Percentiles rank a stretch among this genome's conserved stretches.
Conservation (phyloP, 169 alveolate genomes). For the Eimeria zaria region DNA sequence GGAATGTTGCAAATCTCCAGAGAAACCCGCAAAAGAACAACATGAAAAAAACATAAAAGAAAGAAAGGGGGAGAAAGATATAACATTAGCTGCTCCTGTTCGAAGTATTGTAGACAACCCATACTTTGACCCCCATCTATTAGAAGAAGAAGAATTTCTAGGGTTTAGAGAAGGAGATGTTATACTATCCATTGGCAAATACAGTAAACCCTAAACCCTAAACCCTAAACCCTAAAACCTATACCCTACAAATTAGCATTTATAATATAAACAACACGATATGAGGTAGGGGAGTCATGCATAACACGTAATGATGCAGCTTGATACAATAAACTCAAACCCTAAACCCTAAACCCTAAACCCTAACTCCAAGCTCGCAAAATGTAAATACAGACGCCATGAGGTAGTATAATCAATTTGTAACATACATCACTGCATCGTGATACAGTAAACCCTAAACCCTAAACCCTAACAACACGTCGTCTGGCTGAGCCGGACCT, state of each 20-base stretch:
- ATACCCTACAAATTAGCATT: too few relatives aligned
- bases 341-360: background rate
- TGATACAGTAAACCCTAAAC: too few relatives aligned
- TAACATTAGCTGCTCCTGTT: conserved; percentile 13
- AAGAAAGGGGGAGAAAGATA: background rate
- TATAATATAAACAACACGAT: too few relatives aligned
- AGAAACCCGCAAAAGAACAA: background rate
- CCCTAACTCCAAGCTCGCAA: too few relatives aligned
- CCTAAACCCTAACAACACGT: too few relatives aligned
- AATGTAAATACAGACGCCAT: too few relatives aligned
- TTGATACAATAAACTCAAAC: too few relatives aligned
- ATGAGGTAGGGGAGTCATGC: too few relatives aligned
- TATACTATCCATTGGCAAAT: conserved; percentile 88
- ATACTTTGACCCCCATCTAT: background rate
- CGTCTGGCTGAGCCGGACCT: too few relatives aligned
- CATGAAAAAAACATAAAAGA: background rate
- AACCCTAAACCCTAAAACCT: background rate
- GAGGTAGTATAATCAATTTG: too few relatives aligned
- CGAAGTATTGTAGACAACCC: conserved; percentile 8
- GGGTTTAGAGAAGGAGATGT: conserved; percentile 88
- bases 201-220: conserved; percentile 56
- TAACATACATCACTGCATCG: too few relatives aligned
- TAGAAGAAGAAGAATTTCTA: conserved; percentile 21
- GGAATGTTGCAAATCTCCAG: background rate
- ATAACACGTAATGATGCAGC: too few relatives aligned